Conservation (phyloP, 2,329 filamentous ascomycete species). For the Akanthomyces lecanii region DNA sequence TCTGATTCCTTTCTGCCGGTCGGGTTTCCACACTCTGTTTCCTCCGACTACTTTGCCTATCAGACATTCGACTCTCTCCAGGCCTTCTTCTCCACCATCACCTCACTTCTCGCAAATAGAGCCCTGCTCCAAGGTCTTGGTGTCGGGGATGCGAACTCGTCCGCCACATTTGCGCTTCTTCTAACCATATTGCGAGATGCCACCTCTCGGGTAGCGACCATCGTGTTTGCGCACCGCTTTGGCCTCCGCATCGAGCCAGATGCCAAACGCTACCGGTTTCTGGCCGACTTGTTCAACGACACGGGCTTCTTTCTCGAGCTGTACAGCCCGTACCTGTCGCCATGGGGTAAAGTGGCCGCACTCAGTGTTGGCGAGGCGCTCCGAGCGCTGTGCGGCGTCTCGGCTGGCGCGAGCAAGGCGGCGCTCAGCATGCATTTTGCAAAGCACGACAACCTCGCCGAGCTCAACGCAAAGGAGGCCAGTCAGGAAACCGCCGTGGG, state of each 20-base stretch:
- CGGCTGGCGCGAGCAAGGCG: conserved; percentile 85
- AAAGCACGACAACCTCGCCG: conserved; percentile 77
- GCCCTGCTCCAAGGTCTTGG: conserved; percentile 78
- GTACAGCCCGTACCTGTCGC: conserved; percentile 67
- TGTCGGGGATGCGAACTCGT: conserved; percentile 74
- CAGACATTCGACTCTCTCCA: conserved; percentile 71
- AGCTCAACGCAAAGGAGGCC: conserved; percentile 91
- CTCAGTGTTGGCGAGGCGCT: conserved; percentile 49
- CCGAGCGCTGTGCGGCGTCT: conserved; percentile 74
- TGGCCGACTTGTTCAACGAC: conserved; percentile 87
- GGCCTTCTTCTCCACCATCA: conserved; percentile 80
- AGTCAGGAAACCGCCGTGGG: conserved; percentile 94
- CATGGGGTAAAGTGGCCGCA: conserved; percentile 44
- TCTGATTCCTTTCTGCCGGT: conserved; percentile 74
- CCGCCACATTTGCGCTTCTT: conserved; percentile 75
- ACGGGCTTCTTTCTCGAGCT: conserved; percentile 81
- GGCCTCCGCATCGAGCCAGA: conserved; percentile 83
- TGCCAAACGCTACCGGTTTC: conserved; percentile 82
- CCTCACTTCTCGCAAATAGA: conserved; percentile 71
- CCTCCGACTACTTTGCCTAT: conserved; percentile 75
- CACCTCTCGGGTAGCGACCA: conserved; percentile 76
- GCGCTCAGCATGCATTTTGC: conserved; percentile 91
- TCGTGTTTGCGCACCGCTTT: conserved; percentile 77
- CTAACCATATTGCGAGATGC: conserved; percentile 80
- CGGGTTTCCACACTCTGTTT: conserved; percentile 85